phyloP scores from a whole-genome alignment of 148 eudicot genomes.

The Suaeda aralocaspica region DNA sequence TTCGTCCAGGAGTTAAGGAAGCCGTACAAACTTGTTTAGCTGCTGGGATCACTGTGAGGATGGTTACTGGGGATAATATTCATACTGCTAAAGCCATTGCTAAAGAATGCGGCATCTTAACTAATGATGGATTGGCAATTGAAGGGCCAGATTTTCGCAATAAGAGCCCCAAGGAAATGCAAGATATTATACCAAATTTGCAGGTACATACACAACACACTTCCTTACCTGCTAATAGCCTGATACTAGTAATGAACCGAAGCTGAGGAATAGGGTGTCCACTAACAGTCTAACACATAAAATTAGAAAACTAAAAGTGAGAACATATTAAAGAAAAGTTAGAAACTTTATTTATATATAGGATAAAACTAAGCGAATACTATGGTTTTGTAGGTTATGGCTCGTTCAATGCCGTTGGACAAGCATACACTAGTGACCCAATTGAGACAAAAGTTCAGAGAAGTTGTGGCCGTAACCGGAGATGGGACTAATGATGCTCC shows the following conservation, averaged over 20 bases:
- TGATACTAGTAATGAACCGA: too few relatives aligned
- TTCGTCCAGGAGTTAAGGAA: slow-evolving; percentile 78
- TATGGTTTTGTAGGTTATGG: slow-evolving; percentile 54
- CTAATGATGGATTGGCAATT: slow-evolving; percentile 60
- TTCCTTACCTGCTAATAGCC: too few relatives aligned
- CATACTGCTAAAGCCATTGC: slow-evolving; percentile 91
- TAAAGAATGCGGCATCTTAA: slow-evolving; percentile 80
- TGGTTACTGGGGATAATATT: slow-evolving; percentile 91
- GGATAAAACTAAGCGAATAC: not conserved
- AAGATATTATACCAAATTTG: slow-evolving; percentile 58
- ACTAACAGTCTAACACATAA: too few relatives aligned
- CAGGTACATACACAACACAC: too few relatives aligned
- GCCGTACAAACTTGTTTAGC: slow-evolving; percentile 70
- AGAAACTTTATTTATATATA: not conserved
- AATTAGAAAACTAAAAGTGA: not conserved
- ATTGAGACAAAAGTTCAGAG: slow-evolving; percentile 40
- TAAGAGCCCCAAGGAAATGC: slow-evolving; percentile 51
- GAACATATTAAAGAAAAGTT: not conserved
- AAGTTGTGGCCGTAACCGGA: slow-evolving; percentile 86
- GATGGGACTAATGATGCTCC: slow-evolving; percentile 93
- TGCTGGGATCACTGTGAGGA: slow-evolving; percentile 70
- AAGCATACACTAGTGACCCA: slow-evolving; percentile 58
- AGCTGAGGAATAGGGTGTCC: too few relatives aligned
- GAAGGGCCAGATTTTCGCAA: slow-evolving; percentile 65
- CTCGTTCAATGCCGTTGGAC: slow-evolving; percentile 72